Conservation (phyloP, 2,329 filamentous ascomycete species). For the Fusarium annulatum region DNA sequence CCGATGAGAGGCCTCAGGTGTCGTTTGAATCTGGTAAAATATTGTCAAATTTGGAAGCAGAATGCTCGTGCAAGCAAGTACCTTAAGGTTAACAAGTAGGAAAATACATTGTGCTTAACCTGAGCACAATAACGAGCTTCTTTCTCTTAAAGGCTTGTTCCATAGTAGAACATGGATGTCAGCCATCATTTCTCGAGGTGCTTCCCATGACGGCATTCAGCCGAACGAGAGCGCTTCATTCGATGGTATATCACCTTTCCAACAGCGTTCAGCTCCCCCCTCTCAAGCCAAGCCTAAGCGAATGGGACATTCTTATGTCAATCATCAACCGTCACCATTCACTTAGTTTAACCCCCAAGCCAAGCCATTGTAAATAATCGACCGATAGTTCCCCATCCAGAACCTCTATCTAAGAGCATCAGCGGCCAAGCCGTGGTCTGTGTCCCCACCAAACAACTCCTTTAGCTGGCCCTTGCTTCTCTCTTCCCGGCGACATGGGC, state of each 20-base stretch:
- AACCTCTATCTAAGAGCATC: constrained; percentile 12
- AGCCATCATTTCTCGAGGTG: constrained; percentile 34
- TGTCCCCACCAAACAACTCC: constrained; percentile 16
- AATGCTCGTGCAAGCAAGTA: not conserved
- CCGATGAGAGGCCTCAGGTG: not conserved
- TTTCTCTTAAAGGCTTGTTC: constrained; percentile 9
- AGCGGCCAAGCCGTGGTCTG: constrained; percentile 15
- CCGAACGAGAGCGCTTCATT: constrained; percentile 5
- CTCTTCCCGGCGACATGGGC: constrained; percentile 10
- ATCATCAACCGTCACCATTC: constrained; percentile 12
- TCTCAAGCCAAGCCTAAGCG: not conserved
- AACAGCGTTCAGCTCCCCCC: not conserved
- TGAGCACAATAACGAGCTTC: constrained; percentile 1
- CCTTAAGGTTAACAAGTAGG: no score
- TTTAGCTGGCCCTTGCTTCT: constrained; percentile 9
- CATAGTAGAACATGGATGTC: constrained; percentile 18
- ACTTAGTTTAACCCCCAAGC: constrained; percentile 4
- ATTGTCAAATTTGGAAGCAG: not conserved
- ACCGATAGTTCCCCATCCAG: constrained; percentile 25
- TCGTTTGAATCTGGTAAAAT: not conserved
- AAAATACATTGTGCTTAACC: not conserved
- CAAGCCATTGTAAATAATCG: constrained; percentile 17
- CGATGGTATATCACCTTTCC: not conserved
- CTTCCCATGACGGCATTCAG: constrained; percentile 26
- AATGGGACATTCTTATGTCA: constrained; percentile 6